Percentiles rank a stretch among this genome's conserved stretches.
These are phyloP conservation scores for Nymphaea thermarum DNA, from an alignment of 164 flowering plant genomes.

Conservation along the genomic window DNA sequence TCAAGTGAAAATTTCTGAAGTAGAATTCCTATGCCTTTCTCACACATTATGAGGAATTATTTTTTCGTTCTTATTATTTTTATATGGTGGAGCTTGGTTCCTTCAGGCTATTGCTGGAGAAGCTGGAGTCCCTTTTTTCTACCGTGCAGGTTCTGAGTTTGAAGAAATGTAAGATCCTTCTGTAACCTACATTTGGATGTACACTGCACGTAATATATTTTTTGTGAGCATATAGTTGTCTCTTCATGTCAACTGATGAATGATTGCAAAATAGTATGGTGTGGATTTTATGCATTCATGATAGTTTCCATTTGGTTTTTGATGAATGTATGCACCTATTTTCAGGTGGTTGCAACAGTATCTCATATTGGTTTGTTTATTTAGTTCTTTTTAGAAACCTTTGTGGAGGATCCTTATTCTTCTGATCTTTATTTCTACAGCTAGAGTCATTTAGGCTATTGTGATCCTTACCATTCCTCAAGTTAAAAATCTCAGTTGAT, in stretches of 20 bases:
- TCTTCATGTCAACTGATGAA: not conserved
- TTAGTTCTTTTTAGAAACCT: no score
- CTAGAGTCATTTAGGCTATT: no score
- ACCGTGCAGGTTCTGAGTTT: constrained; percentile 98
- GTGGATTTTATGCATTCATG: no score
- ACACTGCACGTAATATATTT: not conserved
- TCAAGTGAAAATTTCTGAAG: not conserved
- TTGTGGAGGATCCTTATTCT: no score
- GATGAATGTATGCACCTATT: no score
- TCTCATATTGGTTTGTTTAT: no score
- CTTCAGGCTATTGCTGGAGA: constrained; percentile 99
- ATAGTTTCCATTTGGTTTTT: no score
- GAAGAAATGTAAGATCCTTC: constrained; percentile 81
- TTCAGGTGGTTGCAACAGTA: no score
- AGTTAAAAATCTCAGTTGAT: no score
- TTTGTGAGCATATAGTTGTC: not conserved
- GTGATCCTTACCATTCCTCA: no score
- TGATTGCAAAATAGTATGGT: not conserved
- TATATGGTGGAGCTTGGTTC: constrained; percentile 8
- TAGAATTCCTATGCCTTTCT: not conserved
- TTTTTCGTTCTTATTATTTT: not conserved
- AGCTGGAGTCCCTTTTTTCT: constrained; percentile 99
- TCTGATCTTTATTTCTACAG: no score
- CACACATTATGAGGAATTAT: not conserved
- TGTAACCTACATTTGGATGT: not conserved